Conservation (phyloP, 2,329 filamentous ascomycete species). For the Didymellaceae sp. region DNA sequence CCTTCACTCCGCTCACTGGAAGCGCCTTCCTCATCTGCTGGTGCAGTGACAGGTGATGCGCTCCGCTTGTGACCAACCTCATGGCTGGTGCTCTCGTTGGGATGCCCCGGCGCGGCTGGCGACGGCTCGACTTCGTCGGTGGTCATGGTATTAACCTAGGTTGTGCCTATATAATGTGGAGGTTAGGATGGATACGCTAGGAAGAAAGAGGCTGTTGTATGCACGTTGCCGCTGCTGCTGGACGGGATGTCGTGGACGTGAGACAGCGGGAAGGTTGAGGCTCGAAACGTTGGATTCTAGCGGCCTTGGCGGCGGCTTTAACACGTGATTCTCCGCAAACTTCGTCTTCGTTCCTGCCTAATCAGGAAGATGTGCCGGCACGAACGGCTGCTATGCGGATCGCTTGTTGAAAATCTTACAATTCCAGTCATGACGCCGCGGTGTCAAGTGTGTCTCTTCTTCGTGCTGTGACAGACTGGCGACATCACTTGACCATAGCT, state of each 20-base stretch:
- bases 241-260: slow-evolving; percentile 9
- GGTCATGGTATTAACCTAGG: slow-evolving; percentile 23
- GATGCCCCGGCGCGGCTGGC: slow-evolving; percentile 18
- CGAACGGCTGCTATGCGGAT: background rate
- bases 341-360: slow-evolving; percentile 6
- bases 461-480: slow-evolving; percentile 1
- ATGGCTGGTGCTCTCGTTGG: slow-evolving; percentile 16
- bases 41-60: slow-evolving; percentile 12
- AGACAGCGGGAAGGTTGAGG: slow-evolving; percentile 11
- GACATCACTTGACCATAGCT: slow-evolving; percentile 3
- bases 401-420: slow-evolving; percentile 8
- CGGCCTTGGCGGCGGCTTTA: background rate
- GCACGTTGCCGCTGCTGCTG: slow-evolving; percentile 22
- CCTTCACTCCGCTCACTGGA: slow-evolving; percentile 18
- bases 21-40: slow-evolving; percentile 13
- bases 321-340: slow-evolving; percentile 13
- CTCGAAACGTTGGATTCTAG: slow-evolving; percentile 12
- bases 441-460: background rate
- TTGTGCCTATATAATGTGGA: slow-evolving; percentile 19
- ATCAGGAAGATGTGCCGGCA: slow-evolving; percentile 6
- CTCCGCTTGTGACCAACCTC: slow-evolving; percentile 14
- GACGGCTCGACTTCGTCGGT: slow-evolving; percentile 21
- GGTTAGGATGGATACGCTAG: slow-evolving; percentile 26
- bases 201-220: slow-evolving; percentile 22
- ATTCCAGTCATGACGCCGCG: slow-evolving; percentile 1